Conservation (phyloP, 495 filamentous ascomycete species). For the Pseudoneurospora amorphoporcata region DNA sequence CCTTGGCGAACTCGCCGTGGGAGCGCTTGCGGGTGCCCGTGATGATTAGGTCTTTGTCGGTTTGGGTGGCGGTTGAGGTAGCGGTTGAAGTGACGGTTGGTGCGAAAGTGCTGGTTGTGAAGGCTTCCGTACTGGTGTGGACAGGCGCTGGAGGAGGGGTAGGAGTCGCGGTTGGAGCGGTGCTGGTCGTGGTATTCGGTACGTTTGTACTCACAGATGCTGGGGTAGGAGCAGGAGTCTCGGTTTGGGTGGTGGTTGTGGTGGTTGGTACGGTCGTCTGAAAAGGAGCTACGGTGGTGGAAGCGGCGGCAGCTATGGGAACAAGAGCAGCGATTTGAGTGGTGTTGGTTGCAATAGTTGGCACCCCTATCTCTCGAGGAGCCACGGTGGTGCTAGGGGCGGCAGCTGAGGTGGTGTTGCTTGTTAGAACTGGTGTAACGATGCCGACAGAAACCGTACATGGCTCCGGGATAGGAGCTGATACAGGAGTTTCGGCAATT, state of each 20-base stretch:
- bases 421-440: not conserved
- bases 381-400: not conserved
- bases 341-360: not conserved
- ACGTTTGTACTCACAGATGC: not conserved
- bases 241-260: not conserved
- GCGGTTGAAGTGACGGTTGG: not conserved
- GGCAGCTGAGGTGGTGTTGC: not conserved
- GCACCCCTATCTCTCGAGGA: not conserved
- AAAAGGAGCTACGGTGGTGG: not conserved
- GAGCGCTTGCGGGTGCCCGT: not conserved
- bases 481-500: not conserved
- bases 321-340: not conserved
- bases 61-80: not conserved
- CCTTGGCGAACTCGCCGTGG: not conserved
- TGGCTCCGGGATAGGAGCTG: not conserved
- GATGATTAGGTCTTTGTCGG: not conserved
- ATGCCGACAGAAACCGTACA: not conserved
- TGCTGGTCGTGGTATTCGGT: not conserved
- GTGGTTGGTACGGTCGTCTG: not conserved
- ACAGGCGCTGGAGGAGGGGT: not conserved
- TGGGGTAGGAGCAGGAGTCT: not conserved
- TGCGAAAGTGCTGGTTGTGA: not conserved
- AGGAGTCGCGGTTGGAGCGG: not conserved
- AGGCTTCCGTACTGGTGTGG: not conserved
- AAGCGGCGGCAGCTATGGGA: not conserved